These are phyloP conservation scores for Kodamaea hsintzibuensis DNA, from an alignment of 805 yeast species.

Conservation along the genomic window DNA sequence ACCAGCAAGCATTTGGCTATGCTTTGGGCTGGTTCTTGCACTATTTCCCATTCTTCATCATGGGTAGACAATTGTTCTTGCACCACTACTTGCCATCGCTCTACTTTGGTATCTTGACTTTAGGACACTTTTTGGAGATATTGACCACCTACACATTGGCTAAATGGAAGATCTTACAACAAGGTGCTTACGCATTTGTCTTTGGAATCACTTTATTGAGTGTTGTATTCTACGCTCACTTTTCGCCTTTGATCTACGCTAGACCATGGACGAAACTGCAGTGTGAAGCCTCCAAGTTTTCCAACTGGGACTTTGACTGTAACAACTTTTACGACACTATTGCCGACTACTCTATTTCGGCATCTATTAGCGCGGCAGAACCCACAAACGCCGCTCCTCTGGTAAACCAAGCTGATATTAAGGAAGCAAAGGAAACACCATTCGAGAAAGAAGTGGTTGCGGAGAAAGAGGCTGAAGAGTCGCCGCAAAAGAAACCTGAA, in stretches of 20 bases:
- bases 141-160: conserved; percentile 41
- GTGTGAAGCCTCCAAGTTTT: conserved; percentile 62
- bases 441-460: conserved; percentile 11
- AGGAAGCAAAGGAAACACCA: conserved; percentile 28
- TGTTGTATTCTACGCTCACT: conserved; percentile 54
- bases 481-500: conserved; percentile 6
- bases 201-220: conserved; percentile 50
- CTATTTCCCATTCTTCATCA: conserved; percentile 73
- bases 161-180: conserved; percentile 41
- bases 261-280: conserved; percentile 70
- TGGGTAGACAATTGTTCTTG: conserved; percentile 91
- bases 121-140: conserved; percentile 68
- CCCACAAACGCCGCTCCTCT: conserved; percentile 16
- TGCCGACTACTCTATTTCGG: conserved; percentile 22
- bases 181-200: conserved; percentile 46
- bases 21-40: conserved; percentile 72
- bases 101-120: conserved; percentile 78
- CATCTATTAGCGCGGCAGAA: conserved; percentile 6
- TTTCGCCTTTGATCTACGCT: conserved; percentile 78
- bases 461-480: conserved; percentile 12
- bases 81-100: conserved; percentile 94
- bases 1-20: conserved; percentile 61
- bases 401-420: conserved; percentile 16
- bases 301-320: conserved; percentile 93
- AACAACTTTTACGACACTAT: conserved; percentile 45